Percentiles rank a stretch among this genome's conserved stretches.
These are phyloP conservation scores for Eragrostis curvula DNA, from an alignment of 176 grass and related monocot species.

Conservation along the genomic window DNA sequence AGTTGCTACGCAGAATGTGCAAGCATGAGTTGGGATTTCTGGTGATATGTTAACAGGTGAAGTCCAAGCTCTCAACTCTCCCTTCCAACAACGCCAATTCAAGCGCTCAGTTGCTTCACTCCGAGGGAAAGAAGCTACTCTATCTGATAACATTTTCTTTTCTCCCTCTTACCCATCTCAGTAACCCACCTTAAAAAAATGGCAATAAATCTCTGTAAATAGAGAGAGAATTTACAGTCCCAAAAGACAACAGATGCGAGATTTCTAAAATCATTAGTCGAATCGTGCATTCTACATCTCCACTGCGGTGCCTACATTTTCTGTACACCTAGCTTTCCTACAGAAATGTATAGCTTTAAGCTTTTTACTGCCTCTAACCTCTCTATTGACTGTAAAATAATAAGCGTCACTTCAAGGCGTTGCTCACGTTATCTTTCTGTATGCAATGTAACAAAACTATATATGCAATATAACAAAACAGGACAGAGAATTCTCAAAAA, in stretches of 20 bases:
- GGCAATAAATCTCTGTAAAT: not conserved
- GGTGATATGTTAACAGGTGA: slow-evolving; percentile 43
- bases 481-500: not conserved
- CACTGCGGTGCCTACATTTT: too few species aligned
- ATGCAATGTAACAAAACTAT: not conserved
- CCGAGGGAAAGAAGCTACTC: slow-evolving; percentile 16
- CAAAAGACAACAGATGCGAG: not conserved
- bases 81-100: slow-evolving; percentile 25
- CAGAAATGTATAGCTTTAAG: not conserved
- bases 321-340: too few species aligned
- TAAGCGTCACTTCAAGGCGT: not conserved
- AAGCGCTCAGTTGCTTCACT: slow-evolving; percentile 23
- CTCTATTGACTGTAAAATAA: not conserved
- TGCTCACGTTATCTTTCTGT: not conserved
- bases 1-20: slow-evolving; percentile 16
- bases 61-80: slow-evolving; percentile 40
- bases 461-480: not conserved
- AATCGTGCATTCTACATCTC: not conserved
- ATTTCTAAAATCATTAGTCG: not conserved
- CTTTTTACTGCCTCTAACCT: not conserved
- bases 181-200: not conserved
- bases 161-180: not conserved
- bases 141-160: not conserved
- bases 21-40: slow-evolving; percentile 30
- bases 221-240: not conserved